A percentile compares a stretch with the other conserved stretches of the same genome.
These are phyloP conservation scores for Botrytis galanthina DNA, from an alignment of 2,329 filamentous ascomycete species.

Conservation along the genomic window DNA sequence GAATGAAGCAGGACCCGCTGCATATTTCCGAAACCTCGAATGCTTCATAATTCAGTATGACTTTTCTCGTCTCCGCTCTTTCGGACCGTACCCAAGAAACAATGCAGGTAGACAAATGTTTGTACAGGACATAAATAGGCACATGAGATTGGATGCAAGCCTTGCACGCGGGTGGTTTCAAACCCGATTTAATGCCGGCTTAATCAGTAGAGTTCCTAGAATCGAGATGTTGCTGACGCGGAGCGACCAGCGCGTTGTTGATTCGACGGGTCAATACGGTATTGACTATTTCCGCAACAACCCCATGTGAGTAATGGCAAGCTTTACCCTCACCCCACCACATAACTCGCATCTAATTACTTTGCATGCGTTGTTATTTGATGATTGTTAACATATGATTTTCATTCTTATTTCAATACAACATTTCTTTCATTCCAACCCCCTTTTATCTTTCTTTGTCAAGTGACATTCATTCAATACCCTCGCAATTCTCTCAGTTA, in stretches of 20 bases:
- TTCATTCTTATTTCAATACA: background rate
- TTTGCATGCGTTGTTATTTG: background rate
- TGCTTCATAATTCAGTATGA: background rate
- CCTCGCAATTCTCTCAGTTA: background rate
- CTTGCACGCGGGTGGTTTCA: background rate
- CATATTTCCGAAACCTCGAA: background rate
- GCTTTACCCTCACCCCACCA: background rate
- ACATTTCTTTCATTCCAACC: background rate
- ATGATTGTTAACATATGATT: background rate
- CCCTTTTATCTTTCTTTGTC: background rate
- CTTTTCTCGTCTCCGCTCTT: rapidly evolving
- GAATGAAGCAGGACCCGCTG: background rate
- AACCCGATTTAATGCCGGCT: background rate
- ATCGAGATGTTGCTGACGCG: background rate
- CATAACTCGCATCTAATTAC: rapidly evolving
- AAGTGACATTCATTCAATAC: background rate
- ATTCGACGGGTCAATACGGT: background rate
- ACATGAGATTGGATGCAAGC: rapidly evolving
- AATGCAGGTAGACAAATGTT: background rate
- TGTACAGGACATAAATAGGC: background rate
- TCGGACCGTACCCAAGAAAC: background rate
- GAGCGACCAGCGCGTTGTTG: background rate
- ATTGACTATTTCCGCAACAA: background rate
- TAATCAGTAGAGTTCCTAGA: background rate
- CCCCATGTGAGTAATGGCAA: background rate